Conservation (phyloP, 2,329 filamentous ascomycete species). For the Aspergillus uvarum region DNA sequence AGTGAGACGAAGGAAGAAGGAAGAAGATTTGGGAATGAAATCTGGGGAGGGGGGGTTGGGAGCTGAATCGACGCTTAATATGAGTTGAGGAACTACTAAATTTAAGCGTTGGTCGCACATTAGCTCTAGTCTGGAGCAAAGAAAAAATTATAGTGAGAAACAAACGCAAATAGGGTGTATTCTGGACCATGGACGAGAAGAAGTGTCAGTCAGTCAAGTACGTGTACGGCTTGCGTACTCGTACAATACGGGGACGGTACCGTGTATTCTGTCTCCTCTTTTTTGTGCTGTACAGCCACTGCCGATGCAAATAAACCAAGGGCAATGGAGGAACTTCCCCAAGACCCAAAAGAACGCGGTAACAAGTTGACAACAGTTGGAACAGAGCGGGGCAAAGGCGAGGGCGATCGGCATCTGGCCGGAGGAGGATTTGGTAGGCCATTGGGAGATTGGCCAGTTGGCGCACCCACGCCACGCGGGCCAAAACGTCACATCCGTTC, state of each 20-base stretch:
- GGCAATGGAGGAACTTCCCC: background rate
- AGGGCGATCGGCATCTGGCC: slow-evolving; percentile 2
- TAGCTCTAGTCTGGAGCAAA: too few species aligned
- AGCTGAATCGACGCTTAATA: background rate
- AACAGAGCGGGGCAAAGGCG: background rate
- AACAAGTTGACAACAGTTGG: too few species aligned
- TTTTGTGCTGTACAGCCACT: background rate
- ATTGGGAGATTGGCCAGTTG: background rate
- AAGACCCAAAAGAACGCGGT: too few species aligned
- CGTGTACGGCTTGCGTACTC: background rate
- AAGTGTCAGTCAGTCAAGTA: background rate
- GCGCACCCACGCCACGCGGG: slow-evolving; percentile 4
- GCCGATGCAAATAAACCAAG: background rate
- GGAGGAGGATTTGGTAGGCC: background rate
- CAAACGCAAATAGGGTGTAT: background rate
- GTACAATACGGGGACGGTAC: background rate
- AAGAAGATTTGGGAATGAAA: background rate
- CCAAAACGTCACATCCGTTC: slow-evolving; percentile 5
- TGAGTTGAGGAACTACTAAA: too few species aligned
- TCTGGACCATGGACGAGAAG: background rate
- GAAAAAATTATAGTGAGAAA: background rate
- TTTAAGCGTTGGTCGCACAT: too few species aligned
- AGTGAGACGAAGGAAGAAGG: background rate
- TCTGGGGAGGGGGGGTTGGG: background rate
- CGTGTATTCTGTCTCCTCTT: background rate